Base-by-base conservation (phyloP, 148 eudicot genomes). In the Vaccinium vitisidaea region DNA sequence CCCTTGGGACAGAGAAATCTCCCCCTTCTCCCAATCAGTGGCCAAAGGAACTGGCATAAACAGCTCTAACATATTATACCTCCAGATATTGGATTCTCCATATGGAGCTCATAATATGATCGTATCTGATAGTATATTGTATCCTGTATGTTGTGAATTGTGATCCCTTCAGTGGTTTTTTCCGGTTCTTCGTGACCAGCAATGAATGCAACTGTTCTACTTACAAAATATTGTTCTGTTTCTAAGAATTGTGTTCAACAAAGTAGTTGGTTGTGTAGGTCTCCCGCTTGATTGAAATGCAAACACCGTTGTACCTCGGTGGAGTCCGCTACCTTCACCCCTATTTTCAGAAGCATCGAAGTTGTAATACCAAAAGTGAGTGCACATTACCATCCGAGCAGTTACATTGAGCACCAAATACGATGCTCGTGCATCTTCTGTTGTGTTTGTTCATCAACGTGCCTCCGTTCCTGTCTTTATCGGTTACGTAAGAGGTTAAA, bases 221-320 rank as follows among this genome's bases (percentile, higher is more conserved):
- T 27, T 63, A n/a, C 5, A 5, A 55, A 59, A n/a, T n/a, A 4
- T 53, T 32, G 15, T 46, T 70, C 14, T 21, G 23, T 48, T 50
- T 49, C 80, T 58, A 25, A 30, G 25, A 74, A 86, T 61, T 81
- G 36, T 55, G 25, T 77, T 86, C 81, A 86, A 89, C 50, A 77
- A 9, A 46, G 49, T 52, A 48, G 25, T 52, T 83, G 53, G 58
- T 80, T 50, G 73, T 92, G 90, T 84, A 96, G 99, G 93, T 93
- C 46, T 96, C 99, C 2, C 95, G 99, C 61, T 84, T 96, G 91
- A 96, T 96, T 85, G 99, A 96, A 88, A 96, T 96, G 99, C 99
- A 96, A 87, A 92, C 97, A 53, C 95, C 97, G 70, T 84, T 96
- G 61, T 96, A 96, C 85, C 87, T 93, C 74, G 98, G 93, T 55